Conservation (phyloP, 2,329 filamentous ascomycete genomes). For the Trichoderma asperellum region DNA sequence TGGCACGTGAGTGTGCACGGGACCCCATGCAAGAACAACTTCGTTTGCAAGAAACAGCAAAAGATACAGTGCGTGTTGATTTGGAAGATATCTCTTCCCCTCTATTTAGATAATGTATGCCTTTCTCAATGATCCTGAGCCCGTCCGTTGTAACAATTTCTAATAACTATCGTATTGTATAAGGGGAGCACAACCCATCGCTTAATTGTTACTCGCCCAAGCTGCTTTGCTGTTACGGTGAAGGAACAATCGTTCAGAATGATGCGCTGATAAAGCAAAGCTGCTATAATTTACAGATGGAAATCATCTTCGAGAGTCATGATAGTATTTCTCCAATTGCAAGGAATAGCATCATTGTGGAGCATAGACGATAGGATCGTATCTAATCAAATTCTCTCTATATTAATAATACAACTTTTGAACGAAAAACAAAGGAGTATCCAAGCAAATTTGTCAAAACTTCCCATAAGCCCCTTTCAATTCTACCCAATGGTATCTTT, state of each 20-base stretch:
- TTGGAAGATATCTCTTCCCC: too few species aligned
- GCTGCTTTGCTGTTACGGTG: too few species aligned
- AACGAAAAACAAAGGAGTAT: not conserved
- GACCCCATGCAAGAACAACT: too few species aligned
- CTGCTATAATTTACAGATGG: not conserved
- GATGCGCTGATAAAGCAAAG: not conserved
- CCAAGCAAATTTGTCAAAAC: not conserved
- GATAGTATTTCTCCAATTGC: not conserved
- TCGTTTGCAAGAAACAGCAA: too few species aligned
- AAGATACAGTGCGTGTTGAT: too few species aligned
- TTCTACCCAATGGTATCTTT: constrained; percentile 5
- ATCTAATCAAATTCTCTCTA: not conserved
- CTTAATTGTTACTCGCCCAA: not conserved
- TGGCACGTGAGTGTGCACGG: too few species aligned
- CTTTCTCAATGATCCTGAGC: too few species aligned
- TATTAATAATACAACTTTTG: not conserved
- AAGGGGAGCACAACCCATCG: too few species aligned
- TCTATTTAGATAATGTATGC: too few species aligned
- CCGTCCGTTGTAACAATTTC: too few species aligned
- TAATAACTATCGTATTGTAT: not conserved
- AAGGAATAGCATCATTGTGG: not conserved
- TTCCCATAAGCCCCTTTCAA: not conserved
- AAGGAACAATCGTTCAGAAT: too few species aligned
- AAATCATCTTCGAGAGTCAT: not conserved
- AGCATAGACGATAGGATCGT: not conserved